Evolutionary conservation across 1,139 yeast genomes (phyloP).

Genomic region (Protomyces macrosporus): DNA sequence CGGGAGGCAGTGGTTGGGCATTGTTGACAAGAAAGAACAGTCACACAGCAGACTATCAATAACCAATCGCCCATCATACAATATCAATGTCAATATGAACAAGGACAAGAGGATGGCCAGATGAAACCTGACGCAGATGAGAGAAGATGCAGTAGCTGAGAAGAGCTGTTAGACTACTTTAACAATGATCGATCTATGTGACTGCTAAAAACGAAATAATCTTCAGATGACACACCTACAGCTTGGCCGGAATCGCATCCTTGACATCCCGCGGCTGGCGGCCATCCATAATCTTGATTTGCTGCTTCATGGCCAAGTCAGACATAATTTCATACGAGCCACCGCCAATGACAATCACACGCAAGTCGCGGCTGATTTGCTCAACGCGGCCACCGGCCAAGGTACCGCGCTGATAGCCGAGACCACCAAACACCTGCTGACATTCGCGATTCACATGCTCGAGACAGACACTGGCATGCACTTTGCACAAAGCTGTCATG

Average conservation of each 20-base stretch:
- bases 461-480: conserved; percentile 43
- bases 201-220: not conserved
- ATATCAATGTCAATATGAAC: no score
- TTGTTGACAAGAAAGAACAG: no score
- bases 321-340: conserved; percentile 47
- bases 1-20: no score
- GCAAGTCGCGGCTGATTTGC: conserved; percentile 44
- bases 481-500: conserved; percentile 45
- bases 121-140: no score
- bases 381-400: conserved; percentile 43
- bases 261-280: not conserved
- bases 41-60: no score
- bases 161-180: no score
- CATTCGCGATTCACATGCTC: conserved; percentile 47
- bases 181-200: not conserved
- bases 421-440: conserved; percentile 46
- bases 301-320: conserved; percentile 39
- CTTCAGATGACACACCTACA: not conserved
- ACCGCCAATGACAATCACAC: conserved; percentile 46
- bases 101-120: no score
- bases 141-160: no score
- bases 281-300: conserved; percentile 6
- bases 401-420: conserved; percentile 46
- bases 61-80: no score
- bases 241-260: not conserved